These are phyloP conservation scores for Echium plantagineum DNA, from an alignment of 257 asterid species.

Conservation along the genomic window DNA sequence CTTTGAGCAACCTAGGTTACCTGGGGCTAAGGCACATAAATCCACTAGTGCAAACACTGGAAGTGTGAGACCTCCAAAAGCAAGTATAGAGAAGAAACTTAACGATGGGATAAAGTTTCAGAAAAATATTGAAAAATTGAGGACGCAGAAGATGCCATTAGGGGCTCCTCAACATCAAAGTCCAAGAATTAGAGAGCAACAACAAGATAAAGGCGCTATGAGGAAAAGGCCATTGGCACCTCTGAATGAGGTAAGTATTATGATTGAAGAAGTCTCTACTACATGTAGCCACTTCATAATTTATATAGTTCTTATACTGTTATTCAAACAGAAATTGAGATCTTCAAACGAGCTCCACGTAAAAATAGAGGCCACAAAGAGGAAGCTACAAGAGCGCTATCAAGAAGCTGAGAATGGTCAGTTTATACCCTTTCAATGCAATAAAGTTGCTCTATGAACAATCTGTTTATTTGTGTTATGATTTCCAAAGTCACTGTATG, in stretches of 20 bases:
- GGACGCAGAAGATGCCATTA: conserved; percentile 38
- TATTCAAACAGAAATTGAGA: too few species aligned
- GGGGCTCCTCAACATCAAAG: conserved; percentile 43
- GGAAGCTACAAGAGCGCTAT: conserved; percentile 92
- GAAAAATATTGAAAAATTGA: conserved; percentile 28
- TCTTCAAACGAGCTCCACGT: too few species aligned
- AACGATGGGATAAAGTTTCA: conserved; percentile 27
- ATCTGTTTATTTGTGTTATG: too few species aligned
- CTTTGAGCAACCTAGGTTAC: conserved; percentile 27
- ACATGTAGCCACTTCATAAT: background rate
- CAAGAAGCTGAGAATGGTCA: conserved; percentile 84
- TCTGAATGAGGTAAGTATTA: background rate
- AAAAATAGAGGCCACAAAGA: conserved; percentile 52
- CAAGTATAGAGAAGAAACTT: conserved; percentile 24
- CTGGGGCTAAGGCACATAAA: conserved; percentile 32
- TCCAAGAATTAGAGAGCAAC: conserved; percentile 3
- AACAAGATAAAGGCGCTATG: too few species aligned
- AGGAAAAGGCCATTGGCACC: conserved; percentile 2
- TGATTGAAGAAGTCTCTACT: background rate
- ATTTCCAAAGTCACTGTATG: background rate
- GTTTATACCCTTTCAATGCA: conserved; percentile 12
- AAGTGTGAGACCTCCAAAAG: conserved; percentile 40
- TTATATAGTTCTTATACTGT: too few species aligned
- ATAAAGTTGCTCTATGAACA: too few species aligned
- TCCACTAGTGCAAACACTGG: conserved; percentile 23